Percentiles rank a stretch among this genome's conserved stretches.
Evolutionary conservation across 768 basidiomycete species (phyloP).

Genomic region (Cantharellus anzutake): DNA sequence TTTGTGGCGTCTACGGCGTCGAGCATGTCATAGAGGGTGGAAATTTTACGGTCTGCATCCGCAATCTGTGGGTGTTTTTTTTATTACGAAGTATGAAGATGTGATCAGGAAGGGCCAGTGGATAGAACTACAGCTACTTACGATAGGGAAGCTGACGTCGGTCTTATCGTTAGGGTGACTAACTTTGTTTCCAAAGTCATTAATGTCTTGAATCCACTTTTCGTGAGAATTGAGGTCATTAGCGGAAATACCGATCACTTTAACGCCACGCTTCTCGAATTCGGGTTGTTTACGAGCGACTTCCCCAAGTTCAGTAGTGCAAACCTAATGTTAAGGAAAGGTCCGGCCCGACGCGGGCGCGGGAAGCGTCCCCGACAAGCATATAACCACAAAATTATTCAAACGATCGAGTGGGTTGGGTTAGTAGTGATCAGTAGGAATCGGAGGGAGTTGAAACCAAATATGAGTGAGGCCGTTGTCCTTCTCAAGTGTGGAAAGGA

Average conservation of each 20-base stretch:
- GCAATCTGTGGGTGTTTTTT: constrained; percentile 43
- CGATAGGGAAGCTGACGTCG: constrained; percentile 80
- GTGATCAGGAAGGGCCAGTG: not conserved
- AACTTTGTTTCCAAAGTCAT: constrained; percentile 39
- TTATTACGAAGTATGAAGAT: not conserved
- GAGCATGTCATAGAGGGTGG: constrained; percentile 80
- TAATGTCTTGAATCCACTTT: constrained; percentile 80
- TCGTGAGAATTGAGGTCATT: constrained; percentile 74
- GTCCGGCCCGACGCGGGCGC: constrained; percentile 4
- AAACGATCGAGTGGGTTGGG: no score
- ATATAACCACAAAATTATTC: no score
- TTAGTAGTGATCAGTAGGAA: not conserved
- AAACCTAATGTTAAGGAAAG: constrained; percentile 24
- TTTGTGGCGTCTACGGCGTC: constrained; percentile 91
- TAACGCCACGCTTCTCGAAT: constrained; percentile 75
- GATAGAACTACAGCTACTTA: constrained; percentile 21
- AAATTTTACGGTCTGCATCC: constrained; percentile 71
- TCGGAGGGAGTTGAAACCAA: no score
- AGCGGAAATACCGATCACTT: constrained; percentile 85
- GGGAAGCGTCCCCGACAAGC: no score
- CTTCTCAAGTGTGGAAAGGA: no score
- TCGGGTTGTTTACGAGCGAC: constrained; percentile 75
- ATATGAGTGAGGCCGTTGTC: no score
- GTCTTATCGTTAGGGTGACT: constrained; percentile 46
- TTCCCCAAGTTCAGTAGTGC: constrained; percentile 95